These are phyloP conservation scores for Neoconidiobolus thromboides DNA, from an alignment of 371 early-diverging fungal genomes.

Conservation along the genomic window DNA sequence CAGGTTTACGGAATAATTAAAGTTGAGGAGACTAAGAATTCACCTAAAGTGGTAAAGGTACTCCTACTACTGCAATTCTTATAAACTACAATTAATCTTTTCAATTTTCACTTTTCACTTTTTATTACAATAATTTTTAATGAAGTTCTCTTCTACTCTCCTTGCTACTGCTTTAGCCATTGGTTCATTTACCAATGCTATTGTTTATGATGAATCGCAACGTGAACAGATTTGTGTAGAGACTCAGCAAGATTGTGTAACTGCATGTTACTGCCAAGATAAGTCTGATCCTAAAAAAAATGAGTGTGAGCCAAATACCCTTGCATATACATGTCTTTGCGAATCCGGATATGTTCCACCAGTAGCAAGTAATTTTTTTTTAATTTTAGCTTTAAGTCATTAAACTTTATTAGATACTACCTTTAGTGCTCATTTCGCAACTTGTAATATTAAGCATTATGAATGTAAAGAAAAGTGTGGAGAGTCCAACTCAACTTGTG, in stretches of 20 bases:
- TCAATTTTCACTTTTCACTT: no score
- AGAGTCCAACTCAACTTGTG: background rate
- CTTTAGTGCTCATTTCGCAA: background rate
- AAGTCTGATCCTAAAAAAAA: background rate
- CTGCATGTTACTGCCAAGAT: conserved; percentile 1
- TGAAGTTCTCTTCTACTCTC: no score
- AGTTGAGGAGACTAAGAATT: no score
- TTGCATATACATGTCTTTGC: background rate
- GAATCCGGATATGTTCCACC: background rate
- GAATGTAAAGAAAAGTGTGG: background rate
- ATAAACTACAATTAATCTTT: no score
- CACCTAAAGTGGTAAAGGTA: no score
- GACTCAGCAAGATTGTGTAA: background rate
- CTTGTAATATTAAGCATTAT: background rate
- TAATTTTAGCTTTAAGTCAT: background rate
- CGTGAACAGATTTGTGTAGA: background rate
- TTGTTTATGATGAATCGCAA: background rate
- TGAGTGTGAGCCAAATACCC: background rate
- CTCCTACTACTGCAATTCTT: no score
- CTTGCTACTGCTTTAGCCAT: no score
- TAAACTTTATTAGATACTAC: background rate
- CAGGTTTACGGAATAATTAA: no score
- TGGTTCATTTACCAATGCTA: no score
- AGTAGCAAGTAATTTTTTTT: background rate
- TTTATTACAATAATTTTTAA: no score